Conservation (phyloP, 2,329 filamentous ascomycete species). For the Cordyceps sp. region DNA sequence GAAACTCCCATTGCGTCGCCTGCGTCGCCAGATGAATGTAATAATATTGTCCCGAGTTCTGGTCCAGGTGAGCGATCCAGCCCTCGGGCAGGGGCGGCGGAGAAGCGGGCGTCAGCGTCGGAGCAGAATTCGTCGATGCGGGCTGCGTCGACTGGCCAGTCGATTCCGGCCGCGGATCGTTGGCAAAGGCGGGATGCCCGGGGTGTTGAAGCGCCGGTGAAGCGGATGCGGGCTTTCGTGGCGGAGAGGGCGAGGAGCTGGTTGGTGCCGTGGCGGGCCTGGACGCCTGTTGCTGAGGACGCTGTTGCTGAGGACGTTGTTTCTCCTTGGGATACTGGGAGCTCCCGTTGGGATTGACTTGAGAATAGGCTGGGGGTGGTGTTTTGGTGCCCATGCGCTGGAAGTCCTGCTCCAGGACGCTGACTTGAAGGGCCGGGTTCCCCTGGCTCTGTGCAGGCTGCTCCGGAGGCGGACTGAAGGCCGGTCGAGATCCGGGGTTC, state of each 20-base stretch:
- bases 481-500: constrained; percentile 25
- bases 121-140: constrained; percentile 19
- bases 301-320: constrained; percentile 38
- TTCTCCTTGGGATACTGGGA: constrained; percentile 69
- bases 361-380: constrained; percentile 91
- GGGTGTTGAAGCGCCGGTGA: constrained; percentile 38
- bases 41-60: constrained; percentile 94
- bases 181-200: constrained; percentile 80
- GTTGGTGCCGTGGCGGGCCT: constrained; percentile 6
- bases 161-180: constrained; percentile 47
- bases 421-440: constrained; percentile 34
- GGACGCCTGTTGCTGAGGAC: constrained; percentile 18
- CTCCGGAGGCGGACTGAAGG: constrained; percentile 26
- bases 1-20: constrained; percentile 97
- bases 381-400: constrained; percentile 67
- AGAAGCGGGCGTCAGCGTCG: constrained; percentile 49
- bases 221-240: constrained; percentile 15
- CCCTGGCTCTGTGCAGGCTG: constrained; percentile 13
- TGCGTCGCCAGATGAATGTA: constrained; percentile 94
- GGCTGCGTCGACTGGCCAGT: constrained; percentile 31
- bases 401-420: constrained; percentile 73
- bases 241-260: constrained; percentile 10
- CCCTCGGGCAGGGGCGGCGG: constrained; percentile 91
- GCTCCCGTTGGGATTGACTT: constrained; percentile 38
- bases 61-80: constrained; percentile 94